These are phyloP conservation scores for Epicoccum sorghinum DNA, from an alignment of 2,329 filamentous ascomycete species.

Conservation along the genomic window DNA sequence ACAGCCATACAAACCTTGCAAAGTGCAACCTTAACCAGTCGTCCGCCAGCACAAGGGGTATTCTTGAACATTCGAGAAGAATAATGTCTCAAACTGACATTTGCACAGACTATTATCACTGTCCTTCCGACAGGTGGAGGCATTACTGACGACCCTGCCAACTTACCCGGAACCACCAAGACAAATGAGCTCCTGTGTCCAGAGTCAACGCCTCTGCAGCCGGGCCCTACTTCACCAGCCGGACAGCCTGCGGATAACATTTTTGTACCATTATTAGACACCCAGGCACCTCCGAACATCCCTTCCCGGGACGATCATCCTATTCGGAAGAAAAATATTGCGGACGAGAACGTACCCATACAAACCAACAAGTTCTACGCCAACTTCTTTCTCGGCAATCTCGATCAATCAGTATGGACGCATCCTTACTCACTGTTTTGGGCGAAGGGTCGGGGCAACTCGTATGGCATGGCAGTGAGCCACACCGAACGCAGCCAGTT, in stretches of 20 bases:
- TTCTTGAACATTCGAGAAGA: not conserved
- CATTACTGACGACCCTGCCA: conserved; percentile 35
- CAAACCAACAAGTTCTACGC: conserved; percentile 75
- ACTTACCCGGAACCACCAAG: conserved; percentile 24
- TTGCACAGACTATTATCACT: conserved; percentile 37
- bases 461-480: conserved; percentile 79
- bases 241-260: conserved; percentile 36
- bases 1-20: conserved; percentile 37
- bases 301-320: conserved; percentile 48
- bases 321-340: conserved; percentile 47
- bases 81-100: conserved; percentile 11
- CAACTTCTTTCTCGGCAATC: conserved; percentile 79
- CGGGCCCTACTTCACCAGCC: conserved; percentile 31
- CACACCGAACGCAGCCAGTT: conserved; percentile 74
- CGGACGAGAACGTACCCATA: conserved; percentile 55
- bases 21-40: conserved; percentile 30
- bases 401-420: conserved; percentile 72
- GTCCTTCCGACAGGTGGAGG: conserved; percentile 38
- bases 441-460: conserved; percentile 61
- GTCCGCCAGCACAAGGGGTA: conserved; percentile 39
- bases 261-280: conserved; percentile 50
- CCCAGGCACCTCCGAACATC: conserved; percentile 49
- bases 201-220: conserved; percentile 34
- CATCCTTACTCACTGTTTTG: conserved; percentile 63
- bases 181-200: conserved; percentile 34